A percentile compares a stretch with the other conserved stretches of the same genome.
Evolutionary conservation across 306 rosid genomes (phyloP).

Genomic region (Cicer judaicum): DNA sequence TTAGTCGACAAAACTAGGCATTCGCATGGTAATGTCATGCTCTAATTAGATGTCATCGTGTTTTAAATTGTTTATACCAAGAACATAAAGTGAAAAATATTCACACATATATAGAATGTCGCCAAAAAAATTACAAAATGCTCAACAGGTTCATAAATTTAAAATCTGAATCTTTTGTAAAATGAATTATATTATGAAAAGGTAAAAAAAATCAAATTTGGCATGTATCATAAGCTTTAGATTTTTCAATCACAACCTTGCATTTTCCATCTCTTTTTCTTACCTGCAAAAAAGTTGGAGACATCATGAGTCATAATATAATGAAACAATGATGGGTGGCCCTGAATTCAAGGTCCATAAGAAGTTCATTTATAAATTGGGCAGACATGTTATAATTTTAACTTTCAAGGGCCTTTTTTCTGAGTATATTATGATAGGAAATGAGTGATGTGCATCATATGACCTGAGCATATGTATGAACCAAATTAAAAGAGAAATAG

Average conservation of each 20-base stretch:
- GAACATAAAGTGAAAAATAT: constrained; percentile 27
- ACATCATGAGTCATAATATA: constrained; percentile 23
- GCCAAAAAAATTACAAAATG: constrained; percentile 34
- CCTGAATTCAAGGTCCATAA: constrained; percentile 16
- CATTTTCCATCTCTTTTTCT: constrained; percentile 60
- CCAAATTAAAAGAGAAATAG: constrained; percentile 9
- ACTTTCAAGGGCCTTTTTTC: constrained; percentile 6
- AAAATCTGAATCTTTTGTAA: neutral
- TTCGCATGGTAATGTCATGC: constrained; percentile 3
- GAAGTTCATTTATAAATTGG: constrained; percentile 13
- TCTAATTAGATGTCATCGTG: constrained; percentile 23
- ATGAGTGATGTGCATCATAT: constrained; percentile 6
- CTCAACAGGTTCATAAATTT: constrained; percentile 14
- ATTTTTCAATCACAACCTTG: constrained; percentile 67
- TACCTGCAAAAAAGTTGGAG: constrained; percentile 55
- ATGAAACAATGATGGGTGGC: constrained; percentile 27
- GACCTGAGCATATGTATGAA: neutral
- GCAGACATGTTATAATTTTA: constrained; percentile 1
- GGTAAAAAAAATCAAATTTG: constrained; percentile 33
- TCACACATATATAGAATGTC: constrained; percentile 16
- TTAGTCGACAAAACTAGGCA: neutral
- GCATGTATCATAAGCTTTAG: constrained; percentile 63
- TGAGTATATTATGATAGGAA: constrained; percentile 1
- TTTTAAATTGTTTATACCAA: constrained; percentile 1
- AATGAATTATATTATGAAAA: neutral